These are phyloP conservation scores for Phoma sp. DNA, from an alignment of 2,329 filamentous ascomycete species.

Conservation along the genomic window DNA sequence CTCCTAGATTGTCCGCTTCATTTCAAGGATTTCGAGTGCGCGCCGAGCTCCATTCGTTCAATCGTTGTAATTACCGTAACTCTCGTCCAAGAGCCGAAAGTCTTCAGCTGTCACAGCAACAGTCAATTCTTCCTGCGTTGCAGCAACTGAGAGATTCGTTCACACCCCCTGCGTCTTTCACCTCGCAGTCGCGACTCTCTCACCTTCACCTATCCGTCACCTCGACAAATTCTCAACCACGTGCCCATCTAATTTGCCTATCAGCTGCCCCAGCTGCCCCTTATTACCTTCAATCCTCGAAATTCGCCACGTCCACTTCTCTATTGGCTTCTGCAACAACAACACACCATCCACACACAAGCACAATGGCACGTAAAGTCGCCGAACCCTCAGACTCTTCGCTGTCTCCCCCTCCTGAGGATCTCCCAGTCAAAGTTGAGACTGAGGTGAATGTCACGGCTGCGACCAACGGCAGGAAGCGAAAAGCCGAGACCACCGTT, in stretches of 20 bases:
- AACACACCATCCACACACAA: neutral
- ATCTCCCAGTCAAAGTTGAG: slow-evolving; percentile 13
- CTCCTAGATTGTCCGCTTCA: neutral
- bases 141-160: neutral
- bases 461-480: slow-evolving; percentile 29
- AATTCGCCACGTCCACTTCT: neutral
- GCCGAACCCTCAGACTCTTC: slow-evolving; percentile 29
- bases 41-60: slow-evolving; percentile 1
- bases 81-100: neutral
- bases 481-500: slow-evolving; percentile 35
- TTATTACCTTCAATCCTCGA: neutral
- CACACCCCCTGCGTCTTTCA: neutral
- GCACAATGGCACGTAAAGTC: slow-evolving; percentile 30
- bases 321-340: slow-evolving; percentile 2
- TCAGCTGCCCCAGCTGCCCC: neutral
- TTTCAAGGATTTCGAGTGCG: neutral
- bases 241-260: neutral
- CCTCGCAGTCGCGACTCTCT: slow-evolving; percentile 1
- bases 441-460: slow-evolving; percentile 13
- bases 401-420: slow-evolving; percentile 31
- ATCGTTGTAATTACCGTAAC: neutral
- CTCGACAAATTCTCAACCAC: neutral
- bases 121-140: too few species aligned
- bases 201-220: slow-evolving; percentile 11
- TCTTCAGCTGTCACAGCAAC: neutral